These are phyloP conservation scores for Conoideocrella luteorostrata DNA, from an alignment of 2,329 filamentous ascomycete genomes.

Conservation along the genomic window DNA sequence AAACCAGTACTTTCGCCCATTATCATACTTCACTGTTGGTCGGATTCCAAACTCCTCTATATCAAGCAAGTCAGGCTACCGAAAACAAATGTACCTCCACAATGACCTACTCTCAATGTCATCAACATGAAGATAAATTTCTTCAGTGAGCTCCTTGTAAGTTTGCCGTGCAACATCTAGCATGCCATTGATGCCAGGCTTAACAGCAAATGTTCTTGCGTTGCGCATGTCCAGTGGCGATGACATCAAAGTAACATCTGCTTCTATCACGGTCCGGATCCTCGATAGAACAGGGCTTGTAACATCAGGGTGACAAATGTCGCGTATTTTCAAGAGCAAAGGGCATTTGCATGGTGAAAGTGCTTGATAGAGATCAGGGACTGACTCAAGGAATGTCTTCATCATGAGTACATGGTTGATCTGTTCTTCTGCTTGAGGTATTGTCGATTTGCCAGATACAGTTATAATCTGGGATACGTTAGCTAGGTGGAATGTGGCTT, in stretches of 20 bases:
- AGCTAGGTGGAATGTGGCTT: background rate
- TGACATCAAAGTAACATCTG: conserved; percentile 71
- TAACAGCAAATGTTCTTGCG: conserved; percentile 85
- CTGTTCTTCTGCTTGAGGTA: conserved; percentile 68
- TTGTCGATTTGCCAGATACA: conserved; percentile 58
- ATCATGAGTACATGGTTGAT: conserved; percentile 83
- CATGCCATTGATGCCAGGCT: conserved; percentile 74
- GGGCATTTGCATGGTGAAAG: conserved; percentile 57
- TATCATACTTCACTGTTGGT: conserved; percentile 69
- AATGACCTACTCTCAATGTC: conserved; percentile 54
- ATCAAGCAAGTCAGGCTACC: too few relatives aligned
- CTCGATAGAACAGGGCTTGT: conserved; percentile 54
- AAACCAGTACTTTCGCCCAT: conserved; percentile 72
- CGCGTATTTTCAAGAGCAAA: conserved; percentile 61
- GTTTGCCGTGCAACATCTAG: conserved; percentile 84
- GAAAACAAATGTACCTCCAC: too few relatives aligned
- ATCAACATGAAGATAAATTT: conserved; percentile 65
- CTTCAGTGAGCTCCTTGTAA: conserved; percentile 80
- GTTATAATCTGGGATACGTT: conserved; percentile 58
- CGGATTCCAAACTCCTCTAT: conserved; percentile 53
- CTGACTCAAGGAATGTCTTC: conserved; percentile 69
- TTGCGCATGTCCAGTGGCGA: conserved; percentile 81
- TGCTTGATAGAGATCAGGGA: conserved; percentile 61
- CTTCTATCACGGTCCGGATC: conserved; percentile 68
- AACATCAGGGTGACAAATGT: conserved; percentile 60